phyloP scores from a whole-genome alignment of 2,329 filamentous ascomycete genomes.

The Thelonectria blattea region DNA sequence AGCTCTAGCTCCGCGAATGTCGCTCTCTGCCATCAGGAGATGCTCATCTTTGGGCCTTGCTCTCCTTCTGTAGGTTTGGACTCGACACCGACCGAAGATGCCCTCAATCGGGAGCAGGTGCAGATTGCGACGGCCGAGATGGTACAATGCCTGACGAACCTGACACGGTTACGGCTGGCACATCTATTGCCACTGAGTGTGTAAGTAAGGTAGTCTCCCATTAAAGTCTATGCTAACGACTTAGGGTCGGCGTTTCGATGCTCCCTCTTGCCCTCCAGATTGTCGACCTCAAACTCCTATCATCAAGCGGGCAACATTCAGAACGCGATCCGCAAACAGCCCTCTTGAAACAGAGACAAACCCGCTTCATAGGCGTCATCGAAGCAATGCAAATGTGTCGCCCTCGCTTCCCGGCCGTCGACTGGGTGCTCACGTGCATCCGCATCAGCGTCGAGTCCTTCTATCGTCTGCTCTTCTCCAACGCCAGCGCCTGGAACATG shows the following conservation, averaged over 20 bases:
- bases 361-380: conserved; percentile 4
- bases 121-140: background rate
- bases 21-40: conserved; percentile 14
- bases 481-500: background rate
- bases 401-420: conserved; percentile 6
- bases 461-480: conserved; percentile 5
- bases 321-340: background rate
- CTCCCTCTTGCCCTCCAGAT: conserved; percentile 9
- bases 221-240: background rate
- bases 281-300: conserved; percentile 10
- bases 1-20: conserved; percentile 4
- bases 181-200: background rate
- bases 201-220: background rate
- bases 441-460: conserved; percentile 11
- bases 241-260: conserved; percentile 9
- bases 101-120: background rate
- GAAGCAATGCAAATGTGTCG: conserved; percentile 11
- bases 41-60: conserved; percentile 9
- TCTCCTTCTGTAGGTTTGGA: background rate
- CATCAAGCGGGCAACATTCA: background rate
- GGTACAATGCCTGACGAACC: conserved; percentile 7
- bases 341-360: conserved; percentile 4
- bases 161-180: background rate
- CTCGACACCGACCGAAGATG: background rate
- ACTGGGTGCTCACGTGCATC: conserved; percentile 14